Base-by-base conservation (phyloP, 1,139 yeast genomes). In the Sugiyamaella neomexicana region DNA sequence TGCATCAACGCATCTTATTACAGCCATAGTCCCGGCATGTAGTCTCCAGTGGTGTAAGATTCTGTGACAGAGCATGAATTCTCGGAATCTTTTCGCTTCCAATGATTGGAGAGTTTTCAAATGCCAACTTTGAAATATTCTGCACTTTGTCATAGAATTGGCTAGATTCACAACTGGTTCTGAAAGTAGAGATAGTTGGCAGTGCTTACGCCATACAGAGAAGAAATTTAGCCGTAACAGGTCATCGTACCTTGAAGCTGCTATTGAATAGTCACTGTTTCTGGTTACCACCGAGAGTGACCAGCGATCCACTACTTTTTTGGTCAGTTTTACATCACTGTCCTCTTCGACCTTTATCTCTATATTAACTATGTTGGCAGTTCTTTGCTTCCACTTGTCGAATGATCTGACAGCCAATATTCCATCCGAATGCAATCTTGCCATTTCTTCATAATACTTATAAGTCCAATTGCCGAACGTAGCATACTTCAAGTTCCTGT, bases 71-170 rank as follows among this genome's bases (percentile, higher is more conserved):
- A 58, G 57, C 62, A 60, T 60, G 48, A 57, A 56, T n/a, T 40
- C 44, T 34, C 63, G 52, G 40, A 64, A 62, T 34, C 62, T 41
- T 3, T 48, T 57, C 9, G 65, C 59, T 43, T 61, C 66, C 7
- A 53, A 37, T 7, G 39, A 20, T 25, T 57, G 55, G 23, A 42
- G 47, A 8, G 62, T 55, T 38, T 48, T 50, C 25, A 54, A 34
- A 27, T 41, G 54, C 68, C 68, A 64, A 2, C 16, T 32, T 3
- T 38, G 27, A 17, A 62, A 54, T 6, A 46, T 20, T 10, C 20
- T 46, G 20, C 32, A 42, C n/a, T 9, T 12, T 8, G 31, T 27
- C 6, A 15, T 17, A 17, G 13, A 20, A 10, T 23, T 15, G 10
- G 31, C 10, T 16, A 16, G 17, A 4, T 42, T 34, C 6, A 36